These are phyloP conservation scores for Termitomyces sp. DNA, from an alignment of 768 basidiomycete genomes.

Conservation along the genomic window DNA sequence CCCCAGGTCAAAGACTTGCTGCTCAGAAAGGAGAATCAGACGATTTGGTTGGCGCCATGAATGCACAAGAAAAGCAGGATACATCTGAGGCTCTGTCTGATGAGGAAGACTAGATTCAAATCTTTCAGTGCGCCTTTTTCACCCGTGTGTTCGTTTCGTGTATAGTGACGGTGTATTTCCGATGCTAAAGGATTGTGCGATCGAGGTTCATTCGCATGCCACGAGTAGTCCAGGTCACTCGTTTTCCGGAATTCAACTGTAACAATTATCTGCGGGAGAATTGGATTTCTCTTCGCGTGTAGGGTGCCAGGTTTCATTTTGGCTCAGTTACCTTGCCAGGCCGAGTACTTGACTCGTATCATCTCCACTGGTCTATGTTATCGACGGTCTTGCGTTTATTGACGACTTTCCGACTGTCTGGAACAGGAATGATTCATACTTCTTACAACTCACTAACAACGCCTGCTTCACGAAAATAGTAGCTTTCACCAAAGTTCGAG, in stretches of 20 bases:
- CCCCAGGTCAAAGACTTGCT: slow-evolving; percentile 69
- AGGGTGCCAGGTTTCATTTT: not conserved
- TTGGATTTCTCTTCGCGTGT: not conserved
- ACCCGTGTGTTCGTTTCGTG: slow-evolving; percentile 3
- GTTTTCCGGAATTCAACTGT: too few relatives aligned
- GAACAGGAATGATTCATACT: not conserved
- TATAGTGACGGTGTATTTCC: slow-evolving; percentile 2
- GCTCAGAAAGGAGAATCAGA: slow-evolving; percentile 76
- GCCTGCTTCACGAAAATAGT: not conserved
- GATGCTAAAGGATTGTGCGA: not conserved
- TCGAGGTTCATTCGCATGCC: slow-evolving; percentile 15
- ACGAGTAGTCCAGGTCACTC: not conserved
- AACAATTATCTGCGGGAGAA: too few relatives aligned
- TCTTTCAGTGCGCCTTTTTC: slow-evolving; percentile 17
- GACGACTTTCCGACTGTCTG: not conserved
- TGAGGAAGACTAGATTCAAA: slow-evolving; percentile 44
- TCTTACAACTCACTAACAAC: not conserved
- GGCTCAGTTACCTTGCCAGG: not conserved
- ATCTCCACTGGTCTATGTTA: too few relatives aligned
- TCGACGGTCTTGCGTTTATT: not conserved
- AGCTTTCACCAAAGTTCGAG: not conserved
- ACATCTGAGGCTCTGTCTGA: slow-evolving; percentile 49
- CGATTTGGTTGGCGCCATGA: slow-evolving; percentile 81
- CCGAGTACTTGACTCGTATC: too few relatives aligned
- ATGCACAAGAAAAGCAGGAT: slow-evolving; percentile 60